Percentiles rank a stretch among this genome's conserved stretches.
These are phyloP conservation scores for Ceratobasidium sp. DNA, from an alignment of 1,284 basidiomycete genomes.

Conservation along the genomic window DNA sequence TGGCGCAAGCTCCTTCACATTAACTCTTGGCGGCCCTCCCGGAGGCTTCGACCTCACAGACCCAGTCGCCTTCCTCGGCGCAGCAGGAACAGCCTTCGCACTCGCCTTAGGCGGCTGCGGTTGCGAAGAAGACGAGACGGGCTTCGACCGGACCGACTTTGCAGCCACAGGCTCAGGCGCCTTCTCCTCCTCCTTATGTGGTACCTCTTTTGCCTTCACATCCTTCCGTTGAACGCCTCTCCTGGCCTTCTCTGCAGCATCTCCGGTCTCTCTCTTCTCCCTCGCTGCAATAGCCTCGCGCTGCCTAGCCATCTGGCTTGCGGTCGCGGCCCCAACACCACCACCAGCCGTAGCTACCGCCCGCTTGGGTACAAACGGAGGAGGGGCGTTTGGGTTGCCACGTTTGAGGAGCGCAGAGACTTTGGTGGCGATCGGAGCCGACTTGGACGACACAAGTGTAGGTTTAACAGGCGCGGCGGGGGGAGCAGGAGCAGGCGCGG, in stretches of 20 bases:
- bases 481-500: not conserved
- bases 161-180: not conserved
- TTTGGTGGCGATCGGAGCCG: conserved; percentile 26
- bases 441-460: conserved; percentile 24
- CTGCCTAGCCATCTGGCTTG: conserved; percentile 35
- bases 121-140: no score
- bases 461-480: conserved; percentile 7
- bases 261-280: conserved; percentile 30
- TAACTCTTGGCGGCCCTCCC: conserved; percentile 7
- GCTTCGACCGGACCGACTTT: not conserved
- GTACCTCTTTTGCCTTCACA: not conserved
- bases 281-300: conserved; percentile 34
- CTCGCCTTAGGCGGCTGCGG: not conserved
- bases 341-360: conserved; percentile 4
- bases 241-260: conserved; percentile 24
- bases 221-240: not conserved
- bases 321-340: conserved; percentile 24
- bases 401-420: conserved; percentile 38
- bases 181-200: not conserved
- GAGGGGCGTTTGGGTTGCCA: conserved; percentile 29
- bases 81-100: not conserved
- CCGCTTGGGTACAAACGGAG: conserved; percentile 34
- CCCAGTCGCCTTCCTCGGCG: conserved; percentile 16
- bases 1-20: conserved; percentile 26
- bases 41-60: not conserved